Conservation (phyloP, 257 asterid genomes). For the Primulina tabacum region DNA sequence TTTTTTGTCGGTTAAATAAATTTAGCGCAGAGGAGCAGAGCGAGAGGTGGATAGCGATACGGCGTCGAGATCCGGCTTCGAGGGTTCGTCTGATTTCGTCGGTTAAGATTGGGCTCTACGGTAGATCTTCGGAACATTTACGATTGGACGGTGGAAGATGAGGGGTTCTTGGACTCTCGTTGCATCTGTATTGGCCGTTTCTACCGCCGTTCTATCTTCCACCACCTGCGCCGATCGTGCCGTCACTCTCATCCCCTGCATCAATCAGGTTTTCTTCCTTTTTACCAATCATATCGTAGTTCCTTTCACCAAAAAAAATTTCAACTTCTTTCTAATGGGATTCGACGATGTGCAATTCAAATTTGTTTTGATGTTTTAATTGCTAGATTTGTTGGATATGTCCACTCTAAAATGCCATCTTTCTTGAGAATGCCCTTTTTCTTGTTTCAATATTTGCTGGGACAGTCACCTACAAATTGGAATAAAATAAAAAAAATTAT, state of each 20-base stretch:
- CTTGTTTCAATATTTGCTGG: not conserved
- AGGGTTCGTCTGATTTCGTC: no score
- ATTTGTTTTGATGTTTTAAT: not conserved
- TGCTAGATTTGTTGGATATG: not conserved
- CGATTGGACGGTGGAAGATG: constrained; percentile 27
- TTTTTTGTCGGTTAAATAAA: no score
- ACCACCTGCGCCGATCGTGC: constrained; percentile 25
- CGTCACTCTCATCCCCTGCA: constrained; percentile 20
- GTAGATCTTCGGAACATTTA: not conserved
- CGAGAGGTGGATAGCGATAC: not conserved
- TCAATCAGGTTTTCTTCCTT: constrained; percentile 32
- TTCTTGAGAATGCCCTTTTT: not conserved
- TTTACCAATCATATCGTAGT: not conserved
- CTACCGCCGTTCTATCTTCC: constrained; percentile 36
- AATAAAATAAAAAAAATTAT: no score
- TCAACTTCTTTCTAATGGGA: not conserved
- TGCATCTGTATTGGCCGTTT: constrained; percentile 41
- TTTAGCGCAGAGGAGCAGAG: not conserved
- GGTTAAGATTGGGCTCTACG: constrained; percentile 30
- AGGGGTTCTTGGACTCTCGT: constrained; percentile 42
- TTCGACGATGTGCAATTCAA: not conserved
- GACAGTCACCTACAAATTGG: not conserved
- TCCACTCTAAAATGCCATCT: not conserved
- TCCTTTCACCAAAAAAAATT: not conserved
- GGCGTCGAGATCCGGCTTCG: constrained; percentile 43